phyloP scores from a whole-genome alignment of 78 protist species.

The Corallochytrium limacisporum region DNA sequence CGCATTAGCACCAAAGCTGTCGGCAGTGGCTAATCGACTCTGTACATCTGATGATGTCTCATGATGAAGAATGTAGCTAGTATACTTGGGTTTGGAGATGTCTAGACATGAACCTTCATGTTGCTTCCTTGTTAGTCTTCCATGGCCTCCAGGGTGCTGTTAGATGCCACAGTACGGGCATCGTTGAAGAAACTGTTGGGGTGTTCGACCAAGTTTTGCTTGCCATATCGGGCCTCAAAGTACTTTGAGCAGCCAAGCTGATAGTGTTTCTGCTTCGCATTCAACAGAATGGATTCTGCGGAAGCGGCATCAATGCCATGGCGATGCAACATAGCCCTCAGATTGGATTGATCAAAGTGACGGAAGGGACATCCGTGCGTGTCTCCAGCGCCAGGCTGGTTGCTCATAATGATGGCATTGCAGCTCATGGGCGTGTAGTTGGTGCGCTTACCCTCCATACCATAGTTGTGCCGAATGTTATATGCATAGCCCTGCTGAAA shows the following conservation, averaged over 20 bases:
- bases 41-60: too few relatives aligned
- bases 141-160: too few relatives aligned
- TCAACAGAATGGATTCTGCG: not conserved
- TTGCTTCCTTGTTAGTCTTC: too few relatives aligned
- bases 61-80: too few relatives aligned
- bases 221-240: too few relatives aligned
- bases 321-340: not conserved
- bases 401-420: not conserved
- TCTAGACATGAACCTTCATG: too few relatives aligned
- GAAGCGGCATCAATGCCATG: not conserved
- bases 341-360: slow-evolving; percentile 14
- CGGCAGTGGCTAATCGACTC: too few relatives aligned
- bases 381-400: slow-evolving; percentile 14
- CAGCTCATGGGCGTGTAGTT: slow-evolving; percentile 42
- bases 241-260: slow-evolving; percentile 36
- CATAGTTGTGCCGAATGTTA: slow-evolving; percentile 69
- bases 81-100: too few relatives aligned
- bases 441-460: slow-evolving; percentile 64
- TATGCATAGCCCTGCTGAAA: slow-evolving; percentile 62
- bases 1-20: too few relatives aligned
- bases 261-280: slow-evolving; percentile 12
- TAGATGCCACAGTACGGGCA: too few relatives aligned
- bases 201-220: too few relatives aligned
- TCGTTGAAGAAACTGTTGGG: too few relatives aligned
- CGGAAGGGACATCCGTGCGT: slow-evolving; percentile 56